Conservation (phyloP, 2,329 filamentous ascomycete species). For the Phialocephala sp. region DNA sequence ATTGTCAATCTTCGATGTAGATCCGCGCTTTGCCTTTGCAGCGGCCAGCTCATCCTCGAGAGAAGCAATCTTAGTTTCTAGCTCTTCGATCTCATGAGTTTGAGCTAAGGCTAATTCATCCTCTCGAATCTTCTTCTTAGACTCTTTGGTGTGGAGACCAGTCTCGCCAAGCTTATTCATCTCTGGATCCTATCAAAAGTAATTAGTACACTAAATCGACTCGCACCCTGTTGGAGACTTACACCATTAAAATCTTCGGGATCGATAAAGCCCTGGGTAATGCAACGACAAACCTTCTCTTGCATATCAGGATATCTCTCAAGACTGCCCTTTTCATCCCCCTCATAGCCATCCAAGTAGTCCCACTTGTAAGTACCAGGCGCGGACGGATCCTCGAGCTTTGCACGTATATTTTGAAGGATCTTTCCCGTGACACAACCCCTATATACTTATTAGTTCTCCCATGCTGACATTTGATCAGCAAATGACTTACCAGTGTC, state of each 20-base stretch:
- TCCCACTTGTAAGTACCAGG: slow-evolving; percentile 52
- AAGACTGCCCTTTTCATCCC: slow-evolving; percentile 65
- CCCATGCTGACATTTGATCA: not conserved
- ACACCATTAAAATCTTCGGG: slow-evolving; percentile 90
- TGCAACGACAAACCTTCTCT: slow-evolving; percentile 73
- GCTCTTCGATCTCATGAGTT: slow-evolving; percentile 24
- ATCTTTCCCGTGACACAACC: slow-evolving; percentile 85
- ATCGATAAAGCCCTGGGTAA: slow-evolving; percentile 81
- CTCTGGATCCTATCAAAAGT: slow-evolving; percentile 40
- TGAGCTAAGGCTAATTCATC: slow-evolving; percentile 26
- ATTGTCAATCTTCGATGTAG: slow-evolving; percentile 19
- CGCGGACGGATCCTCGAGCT: slow-evolving; percentile 53
- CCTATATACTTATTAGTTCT: slow-evolving; percentile 55
- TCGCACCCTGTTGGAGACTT: slow-evolving; percentile 30
- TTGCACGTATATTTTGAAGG: slow-evolving; percentile 67
- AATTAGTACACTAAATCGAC: not conserved
- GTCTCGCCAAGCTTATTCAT: slow-evolving; percentile 42
- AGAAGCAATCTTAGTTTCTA: slow-evolving; percentile 25
- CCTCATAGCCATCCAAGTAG: slow-evolving; percentile 68
- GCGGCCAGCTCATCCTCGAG: slow-evolving; percentile 23
- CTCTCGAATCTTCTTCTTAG: slow-evolving; percentile 34
- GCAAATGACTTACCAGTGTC: slow-evolving; percentile 74
- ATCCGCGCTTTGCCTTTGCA: slow-evolving; percentile 7
- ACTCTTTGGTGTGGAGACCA: slow-evolving; percentile 35
- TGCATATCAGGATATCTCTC: slow-evolving; percentile 62